Percentiles rank a stretch among this genome's conserved stretches.
These are phyloP conservation scores for Pleomassaria siparia DNA, from an alignment of 2,329 filamentous ascomycete genomes.

Conservation along the genomic window DNA sequence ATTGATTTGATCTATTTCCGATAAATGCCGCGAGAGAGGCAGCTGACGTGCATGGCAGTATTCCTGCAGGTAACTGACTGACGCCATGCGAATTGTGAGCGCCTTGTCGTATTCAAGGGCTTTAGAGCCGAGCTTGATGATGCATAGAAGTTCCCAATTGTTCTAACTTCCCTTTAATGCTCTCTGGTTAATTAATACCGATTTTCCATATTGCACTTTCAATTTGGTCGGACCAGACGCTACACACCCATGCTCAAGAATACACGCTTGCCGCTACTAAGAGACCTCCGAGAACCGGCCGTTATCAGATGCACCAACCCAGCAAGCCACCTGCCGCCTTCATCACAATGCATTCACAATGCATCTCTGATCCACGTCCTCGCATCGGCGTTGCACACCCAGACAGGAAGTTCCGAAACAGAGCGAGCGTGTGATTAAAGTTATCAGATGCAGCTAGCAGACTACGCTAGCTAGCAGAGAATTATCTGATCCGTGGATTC, in stretches of 20 bases:
- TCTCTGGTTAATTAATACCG: no score
- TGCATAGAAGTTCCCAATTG: no score
- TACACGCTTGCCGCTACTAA: not conserved
- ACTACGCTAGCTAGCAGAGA: conserved; percentile 15
- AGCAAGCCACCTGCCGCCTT: not conserved
- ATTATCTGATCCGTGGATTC: conserved; percentile 37
- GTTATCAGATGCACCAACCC: not conserved
- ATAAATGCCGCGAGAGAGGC: no score
- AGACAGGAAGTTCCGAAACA: conserved; percentile 1
- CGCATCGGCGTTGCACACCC: not conserved
- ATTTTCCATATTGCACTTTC: no score
- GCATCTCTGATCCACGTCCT: not conserved
- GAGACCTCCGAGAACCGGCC: conserved; percentile 2
- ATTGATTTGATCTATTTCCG: no score
- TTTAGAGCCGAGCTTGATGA: no score
- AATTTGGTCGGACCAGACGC: not conserved
- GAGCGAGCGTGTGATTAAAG: conserved; percentile 11
- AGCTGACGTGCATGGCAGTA: no score
- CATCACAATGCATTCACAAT: not conserved
- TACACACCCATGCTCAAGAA: not conserved
- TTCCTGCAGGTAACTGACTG: no score
- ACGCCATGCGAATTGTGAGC: no score
- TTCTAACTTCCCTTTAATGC: no score
- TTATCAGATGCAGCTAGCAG: conserved; percentile 40
- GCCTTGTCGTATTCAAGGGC: no score